Conservation (phyloP, 2,329 filamentous ascomycete species). For the Dactylellina parvicollis region DNA sequence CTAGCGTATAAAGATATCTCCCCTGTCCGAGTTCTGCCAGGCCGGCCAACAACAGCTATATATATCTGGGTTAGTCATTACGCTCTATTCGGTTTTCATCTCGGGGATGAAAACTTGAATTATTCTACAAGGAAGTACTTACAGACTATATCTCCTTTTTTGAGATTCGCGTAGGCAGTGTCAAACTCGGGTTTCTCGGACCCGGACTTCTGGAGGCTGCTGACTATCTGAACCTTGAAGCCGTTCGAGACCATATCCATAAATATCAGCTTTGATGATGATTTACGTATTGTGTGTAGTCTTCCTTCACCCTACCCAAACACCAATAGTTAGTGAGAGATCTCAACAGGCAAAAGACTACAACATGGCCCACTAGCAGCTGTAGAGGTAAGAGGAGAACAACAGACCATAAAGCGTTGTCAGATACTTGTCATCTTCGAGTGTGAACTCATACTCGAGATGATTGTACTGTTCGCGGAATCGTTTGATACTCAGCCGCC, state of each 20-base stretch:
- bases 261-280: slow-evolving; percentile 83
- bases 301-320: slow-evolving; percentile 69
- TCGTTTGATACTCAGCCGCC: slow-evolving; percentile 59
- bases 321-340: slow-evolving; percentile 49
- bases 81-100: background rate
- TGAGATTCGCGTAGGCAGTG: slow-evolving; percentile 10
- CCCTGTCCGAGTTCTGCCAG: slow-evolving; percentile 75
- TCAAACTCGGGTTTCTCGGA: background rate
- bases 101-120: background rate
- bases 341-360: background rate
- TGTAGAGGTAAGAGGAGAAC: background rate
- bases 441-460: slow-evolving; percentile 60
- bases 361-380: background rate
- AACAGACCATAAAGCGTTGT: slow-evolving; percentile 41
- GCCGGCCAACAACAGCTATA: slow-evolving; percentile 74
- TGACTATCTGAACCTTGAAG: slow-evolving; percentile 77
- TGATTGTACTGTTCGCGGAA: slow-evolving; percentile 59
- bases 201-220: slow-evolving; percentile 70
- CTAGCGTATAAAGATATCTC: slow-evolving; percentile 78
- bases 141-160: slow-evolving; percentile 84
- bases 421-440: slow-evolving; percentile 57
- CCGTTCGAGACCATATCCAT: slow-evolving; percentile 80
- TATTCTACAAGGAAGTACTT: slow-evolving; percentile 62
- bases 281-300: slow-evolving; percentile 74
- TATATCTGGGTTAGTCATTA: slow-evolving; percentile 6